Percentiles rank a stretch among this genome's conserved stretches.
Evolutionary conservation across 169 alveolate genomes (phyloP).

Genomic region (Plasmodium fragile): DNA sequence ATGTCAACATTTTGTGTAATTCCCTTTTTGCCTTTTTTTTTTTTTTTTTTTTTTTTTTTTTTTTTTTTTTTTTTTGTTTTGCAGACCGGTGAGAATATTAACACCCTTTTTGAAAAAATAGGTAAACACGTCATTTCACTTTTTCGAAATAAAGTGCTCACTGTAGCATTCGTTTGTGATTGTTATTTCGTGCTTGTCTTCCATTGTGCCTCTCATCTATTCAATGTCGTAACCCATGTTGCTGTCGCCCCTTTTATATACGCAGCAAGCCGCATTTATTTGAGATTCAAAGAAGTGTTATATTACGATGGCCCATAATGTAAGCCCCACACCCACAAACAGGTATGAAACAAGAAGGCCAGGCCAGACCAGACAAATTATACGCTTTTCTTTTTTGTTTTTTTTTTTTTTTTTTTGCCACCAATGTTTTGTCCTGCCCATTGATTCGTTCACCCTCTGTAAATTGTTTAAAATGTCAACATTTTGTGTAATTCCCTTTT

Average conservation of each 20-base stretch:
- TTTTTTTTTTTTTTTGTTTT: background rate
- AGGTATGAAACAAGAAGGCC: background rate
- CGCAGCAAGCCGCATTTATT: constrained; percentile 72
- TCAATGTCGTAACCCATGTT: background rate
- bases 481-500: background rate
- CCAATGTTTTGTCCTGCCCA: background rate
- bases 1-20: background rate
- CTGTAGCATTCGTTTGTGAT: background rate
- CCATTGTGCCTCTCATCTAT: background rate
- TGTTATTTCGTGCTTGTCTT: background rate
- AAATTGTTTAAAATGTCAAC: background rate
- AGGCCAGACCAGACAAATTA: background rate
- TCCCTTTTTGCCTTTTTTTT: background rate
- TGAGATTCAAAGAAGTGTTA: constrained; percentile 28
- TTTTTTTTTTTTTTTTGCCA: background rate
- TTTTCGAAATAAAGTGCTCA: background rate
- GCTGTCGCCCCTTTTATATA: constrained; percentile 8
- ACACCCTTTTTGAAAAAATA: constrained; percentile 77
- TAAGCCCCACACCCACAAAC: background rate
- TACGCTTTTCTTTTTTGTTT: background rate
- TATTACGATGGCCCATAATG: constrained; percentile 28
- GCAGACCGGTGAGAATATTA: constrained; percentile 83
- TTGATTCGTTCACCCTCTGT: background rate
- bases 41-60: constrained; percentile 6
- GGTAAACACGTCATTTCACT: constrained; percentile 38